Base-by-base conservation (phyloP, 192 early-diverging fungal genomes). In the Mortierella claussenii region DNA sequence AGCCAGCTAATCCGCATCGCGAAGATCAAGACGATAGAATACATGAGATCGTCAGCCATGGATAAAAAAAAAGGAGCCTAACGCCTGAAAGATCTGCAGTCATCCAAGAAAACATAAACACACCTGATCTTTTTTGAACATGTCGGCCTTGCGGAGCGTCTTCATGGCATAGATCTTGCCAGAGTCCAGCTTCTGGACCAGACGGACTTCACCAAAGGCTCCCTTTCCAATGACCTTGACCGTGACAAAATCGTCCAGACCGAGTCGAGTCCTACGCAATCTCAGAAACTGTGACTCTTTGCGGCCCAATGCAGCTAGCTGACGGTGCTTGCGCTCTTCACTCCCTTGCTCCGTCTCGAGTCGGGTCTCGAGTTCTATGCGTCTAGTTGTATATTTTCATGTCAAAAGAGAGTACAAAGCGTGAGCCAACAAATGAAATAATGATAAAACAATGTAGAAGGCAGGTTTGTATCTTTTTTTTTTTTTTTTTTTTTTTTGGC, bases 81-180 rank as follows among this genome's bases (percentile, higher is more conserved):
- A 12, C 18, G 8, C 12, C 9, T 23, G 6, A 23, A 9, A 3
- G 3, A 3, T 24, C 11, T 9, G 27, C 3, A 27, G 6, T 13
- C 17, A 50, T 23, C 11, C 2, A 50, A 28, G 11, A 27, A 23
- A 27, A 28, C n/a, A 11, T 15, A 50, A 11, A 9, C 31, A 28
- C 75, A 91, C 87, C 81, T 99, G 98, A 82, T 97, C 95, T 80
- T 98, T 98, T 78, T 97, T 97, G 45, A 98, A 88, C 98, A 98
- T 99, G 48, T 98, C 98, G 17, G 88, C 92, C 68, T 99, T 99
- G 46, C 93, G 86, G 36, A 99, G 81, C 12, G 95, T 95, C 81
- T 99, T 99, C 94, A 99, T 96, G 34, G 97, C 97, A 82, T 94
- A 98, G 46, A 99, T 95, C 79, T 98, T 98, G 24, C 96, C 98